Conservation (phyloP, 2,329 filamentous ascomycete genomes). For the Xylaria sp. region DNA sequence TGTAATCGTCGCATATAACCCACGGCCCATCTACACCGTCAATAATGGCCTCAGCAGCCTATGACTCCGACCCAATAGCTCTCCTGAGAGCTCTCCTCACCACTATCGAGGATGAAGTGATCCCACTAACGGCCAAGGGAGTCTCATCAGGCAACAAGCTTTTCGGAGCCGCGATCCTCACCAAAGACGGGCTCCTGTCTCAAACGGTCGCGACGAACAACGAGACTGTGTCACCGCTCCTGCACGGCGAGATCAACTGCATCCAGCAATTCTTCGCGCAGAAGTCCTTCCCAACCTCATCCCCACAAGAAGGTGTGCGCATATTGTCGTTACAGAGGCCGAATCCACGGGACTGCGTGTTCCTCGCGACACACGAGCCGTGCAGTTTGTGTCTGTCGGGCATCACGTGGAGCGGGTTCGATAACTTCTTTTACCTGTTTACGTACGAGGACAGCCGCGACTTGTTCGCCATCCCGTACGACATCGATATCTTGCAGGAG, state of each 20-base stretch:
- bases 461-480: constrained; percentile 65
- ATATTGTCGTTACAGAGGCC: constrained; percentile 49
- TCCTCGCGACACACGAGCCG: constrained; percentile 69
- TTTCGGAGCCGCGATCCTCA: constrained; percentile 67
- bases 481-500: constrained; percentile 66
- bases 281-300: constrained; percentile 44
- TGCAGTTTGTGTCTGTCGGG: constrained; percentile 68
- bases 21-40: not conserved
- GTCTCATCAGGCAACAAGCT: constrained; percentile 66
- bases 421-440: constrained; percentile 67
- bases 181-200: constrained; percentile 54
- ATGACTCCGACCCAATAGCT: constrained; percentile 45
- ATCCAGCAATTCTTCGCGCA: constrained; percentile 66
- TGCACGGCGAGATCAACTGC: constrained; percentile 71
- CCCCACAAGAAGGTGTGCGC: not conserved
- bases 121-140: constrained; percentile 62
- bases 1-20: not conserved
- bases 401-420: constrained; percentile 68
- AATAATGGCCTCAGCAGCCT: constrained; percentile 34
- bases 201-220: constrained; percentile 67
- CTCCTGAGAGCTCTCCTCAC: constrained; percentile 56
- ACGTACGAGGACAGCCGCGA: constrained; percentile 69
- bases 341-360: constrained; percentile 61
- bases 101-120: constrained; percentile 59
- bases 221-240: constrained; percentile 63